Evolutionary conservation across 805 yeast genomes (phyloP), one percentile per base, ranked within the genome.

Genomic region (Starmerella apis): DNA sequence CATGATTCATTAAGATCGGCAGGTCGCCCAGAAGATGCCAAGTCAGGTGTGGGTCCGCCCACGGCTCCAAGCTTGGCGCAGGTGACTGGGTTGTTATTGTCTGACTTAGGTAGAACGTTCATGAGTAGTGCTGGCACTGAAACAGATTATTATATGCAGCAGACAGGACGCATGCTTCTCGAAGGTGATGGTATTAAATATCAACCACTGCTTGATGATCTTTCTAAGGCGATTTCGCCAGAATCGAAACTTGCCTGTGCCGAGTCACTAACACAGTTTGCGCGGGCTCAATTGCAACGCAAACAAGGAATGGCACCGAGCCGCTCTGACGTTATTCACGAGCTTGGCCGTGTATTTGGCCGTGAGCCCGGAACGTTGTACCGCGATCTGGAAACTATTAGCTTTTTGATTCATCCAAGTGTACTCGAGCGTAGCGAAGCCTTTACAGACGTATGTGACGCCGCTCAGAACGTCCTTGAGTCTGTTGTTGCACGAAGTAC

Each of bases 371-470:
- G 60, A 7, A 61, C 69, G 0, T 50, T 66, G 23, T 66, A 60
- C 43, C 50, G 67, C 14, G 70, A 66, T 46, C 50, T 66, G 28
- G 69, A 66, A 47, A 52, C 62, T 19, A 59, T 66, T 31, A 60
- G 68, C 1, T 59, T 66, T 6, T 59, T 65, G 46, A 65, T 64
- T 2, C 63, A 66, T 4, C 54, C 64, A 1, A 47, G 47, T 14
- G 52, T 59, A 8, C 56, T 65, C 27, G 67, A 63, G 25, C 51
- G 51, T 7, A 65, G 65, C 30, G 61, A 60, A 44, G 65, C 66
- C n/a, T 66, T 66, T 43, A 63, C 66, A 61, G 69, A 66, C 42
- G 68, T 66, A 16, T 58, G 63, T 30, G 59, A 63, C 31, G 68
- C 68, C 2, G 68, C 68, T 4, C 46, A 57, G 18, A 44, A 46